phyloP scores from a whole-genome alignment of 768 basidiomycete genomes.

The Trametes coccinea region DNA sequence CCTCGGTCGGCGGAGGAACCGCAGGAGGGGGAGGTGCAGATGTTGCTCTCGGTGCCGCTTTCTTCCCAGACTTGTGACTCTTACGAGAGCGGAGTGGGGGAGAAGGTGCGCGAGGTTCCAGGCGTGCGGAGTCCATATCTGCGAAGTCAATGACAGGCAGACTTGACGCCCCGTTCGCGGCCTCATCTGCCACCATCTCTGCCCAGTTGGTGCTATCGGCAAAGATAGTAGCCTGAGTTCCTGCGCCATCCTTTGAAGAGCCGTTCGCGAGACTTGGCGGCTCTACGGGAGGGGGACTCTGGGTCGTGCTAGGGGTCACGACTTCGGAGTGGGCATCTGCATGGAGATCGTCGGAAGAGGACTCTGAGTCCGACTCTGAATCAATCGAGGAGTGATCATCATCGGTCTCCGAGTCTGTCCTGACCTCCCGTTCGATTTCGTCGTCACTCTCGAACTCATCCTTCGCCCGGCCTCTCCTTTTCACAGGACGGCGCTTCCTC shows the following conservation, averaged over 20 bases:
- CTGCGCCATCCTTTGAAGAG: constrained; percentile 30
- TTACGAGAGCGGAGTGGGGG: constrained; percentile 26
- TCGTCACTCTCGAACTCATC: constrained; percentile 71
- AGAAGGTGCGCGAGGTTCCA: constrained; percentile 28
- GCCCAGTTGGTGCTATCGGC: constrained; percentile 65
- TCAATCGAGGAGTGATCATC: constrained; percentile 59
- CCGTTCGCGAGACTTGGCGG: constrained; percentile 15
- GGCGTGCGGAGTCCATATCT: constrained; percentile 45
- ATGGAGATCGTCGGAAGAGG: constrained; percentile 56
- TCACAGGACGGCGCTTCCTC: constrained; percentile 46
- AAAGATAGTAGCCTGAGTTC: constrained; percentile 46
- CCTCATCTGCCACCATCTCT: constrained; percentile 81
- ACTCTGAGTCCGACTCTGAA: constrained; percentile 73
- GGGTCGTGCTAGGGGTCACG: constrained; percentile 68
- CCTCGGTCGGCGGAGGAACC: constrained; percentile 30
- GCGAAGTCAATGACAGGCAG: constrained; percentile 83
- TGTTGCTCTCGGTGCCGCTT: constrained; percentile 28
- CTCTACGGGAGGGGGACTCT: constrained; percentile 46
- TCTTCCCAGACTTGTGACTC: constrained; percentile 35
- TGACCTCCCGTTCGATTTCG: constrained; percentile 70
- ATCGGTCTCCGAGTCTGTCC: constrained; percentile 68
- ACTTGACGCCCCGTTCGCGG: constrained; percentile 58
- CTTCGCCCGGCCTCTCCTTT: constrained; percentile 64
- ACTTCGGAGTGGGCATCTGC: constrained; percentile 51
- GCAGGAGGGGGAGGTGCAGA: constrained; percentile 38